Evolutionary conservation across 2,329 filamentous ascomycete species (phyloP).

Genomic region (Chaetomium strumarium): DNA sequence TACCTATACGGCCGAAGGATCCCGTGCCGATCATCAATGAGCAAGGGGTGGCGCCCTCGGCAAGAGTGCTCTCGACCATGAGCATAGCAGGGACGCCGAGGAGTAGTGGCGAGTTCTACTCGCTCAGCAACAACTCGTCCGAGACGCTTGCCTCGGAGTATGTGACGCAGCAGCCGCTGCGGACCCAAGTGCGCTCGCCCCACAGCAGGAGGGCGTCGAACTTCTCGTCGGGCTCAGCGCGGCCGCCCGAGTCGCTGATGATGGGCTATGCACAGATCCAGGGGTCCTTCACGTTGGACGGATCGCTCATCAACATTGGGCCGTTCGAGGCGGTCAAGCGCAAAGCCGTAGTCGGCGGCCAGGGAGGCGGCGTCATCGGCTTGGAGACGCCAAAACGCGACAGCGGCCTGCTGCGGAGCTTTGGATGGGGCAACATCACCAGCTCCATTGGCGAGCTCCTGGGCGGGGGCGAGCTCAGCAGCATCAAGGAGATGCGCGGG

Average conservation of each 20-base stretch:
- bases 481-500: constrained; percentile 90
- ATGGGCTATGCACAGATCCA: constrained; percentile 97
- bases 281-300: constrained; percentile 86
- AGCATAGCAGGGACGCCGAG: constrained; percentile 75
- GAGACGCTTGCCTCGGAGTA: constrained; percentile 93
- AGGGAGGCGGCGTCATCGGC: constrained; percentile 80
- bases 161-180: constrained; percentile 46
- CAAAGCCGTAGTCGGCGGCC: constrained; percentile 82
- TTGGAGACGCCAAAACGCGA: constrained; percentile 68
- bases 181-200: constrained; percentile 35
- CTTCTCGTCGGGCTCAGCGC: constrained; percentile 38
- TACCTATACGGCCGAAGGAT: constrained; percentile 40
- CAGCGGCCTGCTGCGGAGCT: constrained; percentile 71
- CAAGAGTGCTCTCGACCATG: constrained; percentile 69
- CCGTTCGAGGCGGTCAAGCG: constrained; percentile 95
- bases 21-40: constrained; percentile 49
- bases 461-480: constrained; percentile 82
- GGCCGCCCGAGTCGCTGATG: constrained; percentile 72
- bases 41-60: constrained; percentile 51
- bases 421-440: constrained; percentile 84
- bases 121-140: constrained; percentile 87
- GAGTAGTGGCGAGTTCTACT: constrained; percentile 93
- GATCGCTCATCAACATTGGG: constrained; percentile 79
- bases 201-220: constrained; percentile 44
- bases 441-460: constrained; percentile 83